Evolutionary conservation across 768 basidiomycete genomes (phyloP).

Genomic region (Leccinum rimulosum): DNA sequence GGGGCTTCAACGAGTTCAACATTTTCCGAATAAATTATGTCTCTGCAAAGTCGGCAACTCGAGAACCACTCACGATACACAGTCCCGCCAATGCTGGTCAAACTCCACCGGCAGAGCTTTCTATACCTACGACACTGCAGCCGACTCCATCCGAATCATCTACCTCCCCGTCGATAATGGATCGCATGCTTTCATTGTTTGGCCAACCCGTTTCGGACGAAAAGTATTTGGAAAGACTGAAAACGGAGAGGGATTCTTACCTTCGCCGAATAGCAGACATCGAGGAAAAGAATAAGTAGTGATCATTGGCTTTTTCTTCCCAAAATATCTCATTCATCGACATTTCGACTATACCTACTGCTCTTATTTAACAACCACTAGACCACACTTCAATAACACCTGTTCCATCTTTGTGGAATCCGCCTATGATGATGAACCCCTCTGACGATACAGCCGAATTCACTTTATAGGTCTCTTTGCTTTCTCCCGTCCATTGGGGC

Average conservation of each 20-base stretch:
- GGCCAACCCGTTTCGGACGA: conserved; percentile 61
- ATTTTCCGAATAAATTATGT: conserved; percentile 60
- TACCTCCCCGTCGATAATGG: conserved; percentile 22
- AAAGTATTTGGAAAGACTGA: conserved; percentile 62
- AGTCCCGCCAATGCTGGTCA: background rate
- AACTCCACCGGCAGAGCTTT: conserved; percentile 1
- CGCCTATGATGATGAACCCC: conserved; percentile 56
- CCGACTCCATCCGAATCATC: conserved; percentile 13
- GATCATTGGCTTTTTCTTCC: background rate
- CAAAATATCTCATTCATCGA: background rate
- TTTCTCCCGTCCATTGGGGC: conserved; percentile 46
- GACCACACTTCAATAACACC: conserved; percentile 67
- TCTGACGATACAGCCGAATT: conserved; percentile 56
- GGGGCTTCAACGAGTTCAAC: conserved; percentile 65
- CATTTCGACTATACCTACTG: background rate
- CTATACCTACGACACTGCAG: conserved; percentile 6
- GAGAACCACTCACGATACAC: background rate
- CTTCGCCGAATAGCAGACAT: conserved; percentile 58
- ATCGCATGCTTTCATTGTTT: conserved; percentile 36
- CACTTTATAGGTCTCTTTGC: conserved; percentile 52
- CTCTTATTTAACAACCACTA: conserved; percentile 9
- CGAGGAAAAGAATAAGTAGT: conserved; percentile 36
- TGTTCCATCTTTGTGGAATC: conserved; percentile 53
- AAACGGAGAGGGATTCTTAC: conserved; percentile 52
- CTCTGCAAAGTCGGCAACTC: conserved; percentile 28